Conservation (phyloP, 345 rosid species). For the Gossypium ekmanianum region DNA sequence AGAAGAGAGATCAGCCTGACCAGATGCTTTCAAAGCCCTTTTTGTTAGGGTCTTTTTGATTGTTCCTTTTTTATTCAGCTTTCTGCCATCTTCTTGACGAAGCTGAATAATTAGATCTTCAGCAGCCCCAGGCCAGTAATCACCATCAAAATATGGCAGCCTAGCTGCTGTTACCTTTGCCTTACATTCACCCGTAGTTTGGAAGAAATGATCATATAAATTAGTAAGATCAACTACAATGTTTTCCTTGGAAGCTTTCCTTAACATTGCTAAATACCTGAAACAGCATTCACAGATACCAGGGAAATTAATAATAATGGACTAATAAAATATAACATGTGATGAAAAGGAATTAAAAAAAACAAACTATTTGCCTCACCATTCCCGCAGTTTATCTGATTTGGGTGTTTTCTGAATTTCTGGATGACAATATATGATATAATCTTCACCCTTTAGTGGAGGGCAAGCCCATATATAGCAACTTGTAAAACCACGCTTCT, state of each 20-base stretch:
- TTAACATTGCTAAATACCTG: slow-evolving; percentile 92
- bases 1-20: slow-evolving; percentile 88
- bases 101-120: slow-evolving; percentile 90
- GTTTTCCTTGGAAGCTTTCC: slow-evolving; percentile 81
- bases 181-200: slow-evolving; percentile 75
- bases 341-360: neutral
- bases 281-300: slow-evolving; percentile 10
- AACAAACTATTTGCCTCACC: slow-evolving; percentile 51
- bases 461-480: slow-evolving; percentile 99
- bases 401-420: slow-evolving; percentile 99
- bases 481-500: slow-evolving; percentile 95
- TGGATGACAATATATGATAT: slow-evolving; percentile 96
- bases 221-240: slow-evolving; percentile 80
- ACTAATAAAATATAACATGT: neutral
- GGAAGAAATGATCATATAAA: slow-evolving; percentile 88
- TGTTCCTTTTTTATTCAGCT: slow-evolving; percentile 77
- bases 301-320: slow-evolving; percentile 8
- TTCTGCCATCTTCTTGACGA: slow-evolving; percentile 92
- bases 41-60: slow-evolving; percentile 83
- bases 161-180: slow-evolving; percentile 97
- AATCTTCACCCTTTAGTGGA: slow-evolving; percentile 98
- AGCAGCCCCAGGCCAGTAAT: slow-evolving; percentile 99
- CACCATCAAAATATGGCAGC: slow-evolving; percentile 99
- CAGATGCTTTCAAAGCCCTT: slow-evolving; percentile 96
- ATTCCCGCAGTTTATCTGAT: slow-evolving; percentile 96